Evolutionary conservation across 306 rosid genomes (phyloP).

Genomic region (Styphnolobium japonicum): DNA sequence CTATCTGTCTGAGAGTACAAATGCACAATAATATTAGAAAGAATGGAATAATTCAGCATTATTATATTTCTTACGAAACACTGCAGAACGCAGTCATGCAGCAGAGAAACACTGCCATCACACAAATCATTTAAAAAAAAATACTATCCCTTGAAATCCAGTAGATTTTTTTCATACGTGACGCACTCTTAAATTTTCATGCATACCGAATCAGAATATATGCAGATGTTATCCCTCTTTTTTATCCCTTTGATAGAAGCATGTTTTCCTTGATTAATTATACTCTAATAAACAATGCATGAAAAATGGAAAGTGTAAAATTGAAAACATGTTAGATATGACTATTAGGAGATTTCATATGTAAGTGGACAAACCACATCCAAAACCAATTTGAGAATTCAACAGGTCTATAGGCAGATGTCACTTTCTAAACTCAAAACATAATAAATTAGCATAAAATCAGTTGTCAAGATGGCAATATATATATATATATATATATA

Average conservation of each 20-base stretch:
- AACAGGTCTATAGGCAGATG: not conserved
- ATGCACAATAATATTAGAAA: constrained; percentile 25
- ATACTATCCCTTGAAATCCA: not conserved
- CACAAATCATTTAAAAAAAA: not conserved
- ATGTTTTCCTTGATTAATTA: not conserved
- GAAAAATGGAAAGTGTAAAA: not conserved
- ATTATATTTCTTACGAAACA: constrained; percentile 11
- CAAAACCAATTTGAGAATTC: not conserved
- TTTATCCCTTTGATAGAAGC: not conserved
- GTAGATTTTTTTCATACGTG: not conserved
- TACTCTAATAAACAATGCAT: not conserved
- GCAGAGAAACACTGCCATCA: constrained; percentile 13
- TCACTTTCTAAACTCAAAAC: not conserved
- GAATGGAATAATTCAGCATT: not conserved
- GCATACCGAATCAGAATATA: not conserved
- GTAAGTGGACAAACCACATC: not conserved
- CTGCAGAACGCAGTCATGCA: not conserved
- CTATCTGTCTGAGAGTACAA: constrained; percentile 73
- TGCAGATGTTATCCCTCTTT: not conserved
- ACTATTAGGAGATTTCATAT: not conserved
- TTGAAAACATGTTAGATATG: not conserved
- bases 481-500: no score
- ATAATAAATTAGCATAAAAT: not conserved
- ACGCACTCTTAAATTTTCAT: not conserved
- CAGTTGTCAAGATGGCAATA: not conserved